Evolutionary conservation across 2,329 filamentous ascomycete species (phyloP), one percentile per base, ranked within the genome.

Genomic region (Alternaria sp.): DNA sequence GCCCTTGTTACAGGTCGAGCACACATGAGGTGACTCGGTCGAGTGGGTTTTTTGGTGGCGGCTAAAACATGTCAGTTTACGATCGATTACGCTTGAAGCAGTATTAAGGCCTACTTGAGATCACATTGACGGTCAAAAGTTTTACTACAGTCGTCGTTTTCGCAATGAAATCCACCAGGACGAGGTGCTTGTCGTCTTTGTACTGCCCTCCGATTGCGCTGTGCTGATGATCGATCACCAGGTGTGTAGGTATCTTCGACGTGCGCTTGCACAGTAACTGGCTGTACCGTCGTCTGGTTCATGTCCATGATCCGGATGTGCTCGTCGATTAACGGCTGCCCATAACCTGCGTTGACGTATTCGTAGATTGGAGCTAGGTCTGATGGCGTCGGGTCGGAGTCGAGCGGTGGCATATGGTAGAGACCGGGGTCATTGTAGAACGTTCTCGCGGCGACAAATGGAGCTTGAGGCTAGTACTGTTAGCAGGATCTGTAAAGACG

Each of bases 31-130:
- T 52, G 72, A 61, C 54, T 74, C 70, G 49, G 55, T 51, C 3
- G 69, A 52, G 50, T 77, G 75, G 9, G 61, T 71, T 62, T 75
- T 77, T 33, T 61, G 48, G 53, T 77, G 75, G 60, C 75, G 74
- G 52, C 74, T 76, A 37, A 2, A 28, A 14, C 37, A 5, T 6
- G 51, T 71, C 54, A 69, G 63, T 33, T 34, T 31, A 56, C 11
- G 46, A 26, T 46, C 17, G 8, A 23, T 34, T 48, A 51, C 39
- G 23, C 42, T 59, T 29, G 13, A 23, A 17, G 13, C 8, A 11
- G 13, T 3, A 11, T 10, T 4, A 33, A 34, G 29, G 71, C 71
- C 72, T 68, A 77, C 75, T 72, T 75, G 9, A 75, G 57, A 44
- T 77, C 74, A 48, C 74, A 77, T 14, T 66, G 60, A 53, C 73